A percentile compares a stretch with the other conserved stretches of the same genome.
phyloP scores from a whole-genome alignment of 1,139 yeast genomes.

The Geotrichum klebahnii region DNA sequence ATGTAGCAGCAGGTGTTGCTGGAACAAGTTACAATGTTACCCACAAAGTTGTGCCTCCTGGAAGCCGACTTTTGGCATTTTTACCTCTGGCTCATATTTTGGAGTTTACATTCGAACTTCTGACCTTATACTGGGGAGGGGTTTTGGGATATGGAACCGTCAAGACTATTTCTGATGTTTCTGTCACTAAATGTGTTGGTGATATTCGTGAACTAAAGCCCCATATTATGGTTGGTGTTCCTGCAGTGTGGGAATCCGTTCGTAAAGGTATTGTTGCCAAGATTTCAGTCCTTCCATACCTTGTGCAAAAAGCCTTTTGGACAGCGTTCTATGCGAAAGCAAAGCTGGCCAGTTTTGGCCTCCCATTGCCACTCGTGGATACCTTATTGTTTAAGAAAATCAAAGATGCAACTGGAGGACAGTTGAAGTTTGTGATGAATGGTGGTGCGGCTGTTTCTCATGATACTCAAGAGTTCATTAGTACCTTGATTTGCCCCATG shows the following conservation, averaged over 20 bases:
- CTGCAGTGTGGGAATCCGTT: conserved; percentile 96
- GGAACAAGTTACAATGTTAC: conserved; percentile 71
- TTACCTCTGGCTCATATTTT: conserved; percentile 95
- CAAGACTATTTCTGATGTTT: conserved; percentile 79
- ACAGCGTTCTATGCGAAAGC: conserved; percentile 72
- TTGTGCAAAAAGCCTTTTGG: conserved; percentile 85
- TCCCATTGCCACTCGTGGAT: conserved; percentile 68
- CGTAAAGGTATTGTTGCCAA: conserved; percentile 87
- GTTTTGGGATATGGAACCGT: conserved; percentile 87
- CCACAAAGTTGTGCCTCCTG: conserved; percentile 47
- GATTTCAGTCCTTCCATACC: conserved; percentile 59
- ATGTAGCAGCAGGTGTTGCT: conserved; percentile 76
- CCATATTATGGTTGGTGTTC: conserved; percentile 95
- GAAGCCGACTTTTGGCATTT: conserved; percentile 76
- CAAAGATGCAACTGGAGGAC: conserved; percentile 94
- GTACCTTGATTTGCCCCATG: conserved; percentile 79
- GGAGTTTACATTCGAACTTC: conserved; percentile 82
- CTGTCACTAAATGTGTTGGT: conserved; percentile 79
- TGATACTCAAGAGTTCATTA: conserved; percentile 78
- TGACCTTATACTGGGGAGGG: conserved; percentile 84
- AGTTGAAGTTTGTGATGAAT: conserved; percentile 64
- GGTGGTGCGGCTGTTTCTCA: conserved; percentile 92
- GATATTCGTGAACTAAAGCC: conserved; percentile 88
- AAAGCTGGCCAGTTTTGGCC: conserved; percentile 54
- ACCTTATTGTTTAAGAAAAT: conserved; percentile 78